A percentile compares a stretch with the other conserved stretches of the same genome.
Evolutionary conservation across 345 rosid genomes (phyloP).

Genomic region (Mercurialis annua): DNA sequence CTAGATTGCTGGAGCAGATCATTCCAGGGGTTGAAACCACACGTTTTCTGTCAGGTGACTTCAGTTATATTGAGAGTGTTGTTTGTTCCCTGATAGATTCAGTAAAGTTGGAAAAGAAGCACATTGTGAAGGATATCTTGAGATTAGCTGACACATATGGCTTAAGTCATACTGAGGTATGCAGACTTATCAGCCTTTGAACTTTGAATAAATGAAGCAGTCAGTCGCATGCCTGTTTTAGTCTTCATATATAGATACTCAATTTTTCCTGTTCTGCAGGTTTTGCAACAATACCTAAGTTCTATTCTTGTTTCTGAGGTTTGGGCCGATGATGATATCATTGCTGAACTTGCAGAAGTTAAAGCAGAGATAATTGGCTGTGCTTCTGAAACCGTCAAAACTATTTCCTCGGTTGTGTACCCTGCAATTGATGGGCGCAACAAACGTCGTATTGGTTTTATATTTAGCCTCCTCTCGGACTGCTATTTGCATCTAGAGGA

Average conservation of each 20-base stretch:
- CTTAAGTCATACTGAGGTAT: slow-evolving; percentile 64
- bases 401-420: slow-evolving; percentile 52
- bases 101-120: slow-evolving; percentile 70
- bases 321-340: slow-evolving; percentile 80
- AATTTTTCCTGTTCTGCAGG: slow-evolving; percentile 39
- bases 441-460: slow-evolving; percentile 69
- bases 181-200: slow-evolving; percentile 10
- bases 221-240: not conserved
- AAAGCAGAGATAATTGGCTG: slow-evolving; percentile 55
- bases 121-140: slow-evolving; percentile 56
- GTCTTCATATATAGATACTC: not conserved
- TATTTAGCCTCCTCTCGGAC: slow-evolving; percentile 70
- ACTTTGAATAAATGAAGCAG: slow-evolving; percentile 10
- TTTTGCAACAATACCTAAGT: slow-evolving; percentile 54
- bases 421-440: slow-evolving; percentile 81
- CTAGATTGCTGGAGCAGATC: slow-evolving; percentile 73
- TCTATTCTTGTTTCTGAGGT: slow-evolving; percentile 68
- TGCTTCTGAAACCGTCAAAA: slow-evolving; percentile 63
- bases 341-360: slow-evolving; percentile 61
- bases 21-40: slow-evolving; percentile 84
- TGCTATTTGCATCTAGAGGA: slow-evolving; percentile 63
- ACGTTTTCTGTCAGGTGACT: slow-evolving; percentile 79
- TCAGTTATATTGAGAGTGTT: slow-evolving; percentile 48
- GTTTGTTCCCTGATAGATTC: slow-evolving; percentile 67
- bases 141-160: slow-evolving; percentile 60